Evolutionary conservation across 441 rosid species (phyloP).

Genomic region (Sinapis alba): DNA sequence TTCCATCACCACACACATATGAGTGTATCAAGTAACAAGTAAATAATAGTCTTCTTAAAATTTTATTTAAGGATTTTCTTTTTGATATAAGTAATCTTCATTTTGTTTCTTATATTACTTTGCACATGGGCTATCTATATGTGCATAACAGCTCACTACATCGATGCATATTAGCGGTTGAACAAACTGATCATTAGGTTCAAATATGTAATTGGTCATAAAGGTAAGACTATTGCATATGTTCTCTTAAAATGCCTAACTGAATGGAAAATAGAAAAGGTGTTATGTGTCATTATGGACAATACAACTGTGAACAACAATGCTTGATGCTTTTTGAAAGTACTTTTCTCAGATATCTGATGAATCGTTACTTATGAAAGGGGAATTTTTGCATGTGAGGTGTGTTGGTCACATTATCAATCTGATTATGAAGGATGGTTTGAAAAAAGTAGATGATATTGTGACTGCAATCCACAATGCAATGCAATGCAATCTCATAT

Average conservation of each 20-base stretch:
- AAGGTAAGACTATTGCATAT: not conserved
- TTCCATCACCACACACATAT: not conserved
- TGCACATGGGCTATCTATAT: not conserved
- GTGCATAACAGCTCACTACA: not conserved
- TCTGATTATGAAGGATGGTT: not conserved
- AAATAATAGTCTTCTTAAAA: not conserved
- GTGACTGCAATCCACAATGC: not conserved
- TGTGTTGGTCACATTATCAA: not conserved
- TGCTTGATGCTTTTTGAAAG: not conserved
- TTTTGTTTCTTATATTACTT: not conserved
- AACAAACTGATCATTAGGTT: no score
- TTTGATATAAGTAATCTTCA: not conserved
- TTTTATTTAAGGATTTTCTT: not conserved
- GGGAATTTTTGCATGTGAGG: not conserved
- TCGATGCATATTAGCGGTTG: no score
- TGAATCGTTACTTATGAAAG: not conserved
- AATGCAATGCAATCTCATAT: not conserved
- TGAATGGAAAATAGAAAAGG: no score
- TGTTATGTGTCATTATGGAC: not conserved
- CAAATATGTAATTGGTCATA: not conserved
- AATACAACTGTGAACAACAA: not conserved
- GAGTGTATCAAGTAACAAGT: not conserved
- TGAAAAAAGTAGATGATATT: not conserved
- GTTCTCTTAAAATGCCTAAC: no score
- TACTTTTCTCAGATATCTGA: not conserved